A percentile compares a stretch with the other conserved stretches of the same genome.
Evolutionary conservation across 257 asterid genomes (phyloP).

Genomic region (Scutellaria galericulata): DNA sequence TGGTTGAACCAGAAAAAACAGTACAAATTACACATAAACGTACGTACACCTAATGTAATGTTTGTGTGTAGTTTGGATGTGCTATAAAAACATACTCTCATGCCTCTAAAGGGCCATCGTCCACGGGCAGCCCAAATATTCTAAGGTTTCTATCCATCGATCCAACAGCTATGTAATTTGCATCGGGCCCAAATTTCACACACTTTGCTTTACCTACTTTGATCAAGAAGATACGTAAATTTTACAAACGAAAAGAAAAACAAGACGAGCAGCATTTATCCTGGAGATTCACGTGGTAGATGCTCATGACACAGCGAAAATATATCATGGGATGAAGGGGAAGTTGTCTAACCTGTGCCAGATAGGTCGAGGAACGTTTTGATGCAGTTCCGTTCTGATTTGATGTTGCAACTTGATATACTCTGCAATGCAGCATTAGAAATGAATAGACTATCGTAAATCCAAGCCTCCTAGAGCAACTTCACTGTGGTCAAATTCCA

Average conservation of each 20-base stretch:
- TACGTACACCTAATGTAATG: no score
- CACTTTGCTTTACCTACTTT: slow-evolving; percentile 72
- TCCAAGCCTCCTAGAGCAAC: neutral
- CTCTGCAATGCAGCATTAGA: slow-evolving; percentile 49
- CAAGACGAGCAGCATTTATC: no score
- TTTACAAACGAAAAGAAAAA: neutral
- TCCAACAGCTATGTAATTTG: slow-evolving; percentile 84
- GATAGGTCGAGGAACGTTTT: slow-evolving; percentile 96
- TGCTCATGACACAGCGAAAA: neutral
- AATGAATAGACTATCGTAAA: neutral
- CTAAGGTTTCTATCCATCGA: slow-evolving; percentile 93
- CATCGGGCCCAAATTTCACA: slow-evolving; percentile 88
- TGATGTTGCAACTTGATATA: slow-evolving; percentile 86
- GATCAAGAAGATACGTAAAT: slow-evolving; percentile 12
- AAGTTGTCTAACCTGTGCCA: slow-evolving; percentile 72
- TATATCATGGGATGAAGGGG: neutral
- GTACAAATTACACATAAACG: no score
- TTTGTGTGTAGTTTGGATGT: no score
- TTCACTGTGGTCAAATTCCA: neutral
- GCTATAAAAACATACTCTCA: slow-evolving; percentile 31
- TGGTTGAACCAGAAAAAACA: no score
- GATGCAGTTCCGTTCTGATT: slow-evolving; percentile 86
- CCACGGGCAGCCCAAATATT: slow-evolving; percentile 81
- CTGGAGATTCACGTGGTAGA: no score
- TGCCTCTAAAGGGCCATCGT: slow-evolving; percentile 55